These are phyloP conservation scores for Mychonastes homosphaera DNA, from an alignment of 139 green algal genomes.

Conservation along the genomic window DNA sequence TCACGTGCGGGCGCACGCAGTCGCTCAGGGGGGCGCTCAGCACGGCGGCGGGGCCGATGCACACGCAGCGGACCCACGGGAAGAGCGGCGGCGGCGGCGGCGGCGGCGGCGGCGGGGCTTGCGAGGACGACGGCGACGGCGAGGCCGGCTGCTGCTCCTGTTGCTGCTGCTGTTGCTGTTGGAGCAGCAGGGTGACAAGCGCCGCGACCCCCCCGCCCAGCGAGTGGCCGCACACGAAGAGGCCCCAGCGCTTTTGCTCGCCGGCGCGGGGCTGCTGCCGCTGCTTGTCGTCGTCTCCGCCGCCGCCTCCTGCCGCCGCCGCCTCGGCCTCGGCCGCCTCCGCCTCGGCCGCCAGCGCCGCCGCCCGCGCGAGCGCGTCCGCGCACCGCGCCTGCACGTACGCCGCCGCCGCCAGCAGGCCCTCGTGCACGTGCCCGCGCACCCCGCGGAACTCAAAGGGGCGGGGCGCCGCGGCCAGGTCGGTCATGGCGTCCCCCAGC, in stretches of 20 bases:
- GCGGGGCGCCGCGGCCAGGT: constrained; percentile 29
- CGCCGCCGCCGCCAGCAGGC: constrained; percentile 33
- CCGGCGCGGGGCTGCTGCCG: too few relatives aligned
- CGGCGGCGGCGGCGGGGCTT: neutral
- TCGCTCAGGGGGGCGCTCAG: constrained; percentile 32
- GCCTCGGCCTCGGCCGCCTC: too few relatives aligned
- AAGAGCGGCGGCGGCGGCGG: neutral
- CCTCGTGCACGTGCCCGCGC: constrained; percentile 32
- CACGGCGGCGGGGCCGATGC: constrained; percentile 27
- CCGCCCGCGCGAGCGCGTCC: constrained; percentile 23
- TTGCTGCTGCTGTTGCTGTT: constrained; percentile 8
- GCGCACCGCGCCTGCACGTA: constrained; percentile 38
- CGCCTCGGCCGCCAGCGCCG: too few relatives aligned
- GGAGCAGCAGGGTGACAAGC: constrained; percentile 46
- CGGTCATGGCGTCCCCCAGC: constrained; percentile 35
- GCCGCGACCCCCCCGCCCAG: constrained; percentile 51
- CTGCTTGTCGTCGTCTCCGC: too few relatives aligned
- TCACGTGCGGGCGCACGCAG: constrained; percentile 25
- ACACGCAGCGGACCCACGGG: constrained; percentile 20
- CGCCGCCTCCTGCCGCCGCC: too few relatives aligned
- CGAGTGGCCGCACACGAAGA: too few relatives aligned
- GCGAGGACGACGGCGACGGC: too few relatives aligned
- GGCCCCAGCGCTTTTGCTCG: too few relatives aligned
- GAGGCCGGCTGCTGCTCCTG: neutral
- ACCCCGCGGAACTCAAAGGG: constrained; percentile 18